Percentiles rank a stretch among this genome's conserved stretches.
Conservation (phyloP, 352 stramenopile genomes). For the Phytophthora tentaculata region DNA sequence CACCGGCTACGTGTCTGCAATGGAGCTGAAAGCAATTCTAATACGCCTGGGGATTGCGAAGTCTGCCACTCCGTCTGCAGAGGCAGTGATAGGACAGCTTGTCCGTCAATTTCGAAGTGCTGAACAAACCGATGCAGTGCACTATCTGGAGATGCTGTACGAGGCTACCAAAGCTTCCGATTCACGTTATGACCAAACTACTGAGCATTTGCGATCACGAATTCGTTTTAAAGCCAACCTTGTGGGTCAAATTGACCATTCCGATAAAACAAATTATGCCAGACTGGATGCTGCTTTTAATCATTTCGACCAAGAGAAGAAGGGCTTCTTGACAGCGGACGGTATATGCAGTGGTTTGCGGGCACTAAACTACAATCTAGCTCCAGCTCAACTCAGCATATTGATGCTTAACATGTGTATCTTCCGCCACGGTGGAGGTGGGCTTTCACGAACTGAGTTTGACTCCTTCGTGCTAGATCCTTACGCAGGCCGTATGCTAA, state of each 20-base stretch:
- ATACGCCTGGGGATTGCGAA: constrained; percentile 45
- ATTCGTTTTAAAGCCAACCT: constrained; percentile 48
- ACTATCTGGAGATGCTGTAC: constrained; percentile 47
- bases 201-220: constrained; percentile 51
- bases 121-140: constrained; percentile 39
- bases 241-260: constrained; percentile 38
- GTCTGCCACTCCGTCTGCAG: constrained; percentile 27
- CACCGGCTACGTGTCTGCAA: constrained; percentile 44
- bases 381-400: constrained; percentile 38
- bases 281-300: constrained; percentile 59
- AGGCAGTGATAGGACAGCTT: constrained; percentile 56
- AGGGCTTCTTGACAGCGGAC: constrained; percentile 55
- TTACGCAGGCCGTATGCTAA: constrained; percentile 39
- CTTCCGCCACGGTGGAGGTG: constrained; percentile 45
- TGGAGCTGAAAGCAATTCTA: constrained; percentile 64
- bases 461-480: constrained; percentile 80
- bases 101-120: constrained; percentile 57
- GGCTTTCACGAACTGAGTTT: constrained; percentile 78
- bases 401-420: constrained; percentile 51
- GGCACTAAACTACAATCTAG: constrained; percentile 52
- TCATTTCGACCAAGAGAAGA: constrained; percentile 68
- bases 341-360: constrained; percentile 45
- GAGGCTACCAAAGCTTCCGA: constrained; percentile 18
- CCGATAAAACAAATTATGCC: constrained; percentile 30
- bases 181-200: constrained; percentile 28